Base-by-base conservation (phyloP, 305 asterid species). In the Euphrasia arctica region DNA sequence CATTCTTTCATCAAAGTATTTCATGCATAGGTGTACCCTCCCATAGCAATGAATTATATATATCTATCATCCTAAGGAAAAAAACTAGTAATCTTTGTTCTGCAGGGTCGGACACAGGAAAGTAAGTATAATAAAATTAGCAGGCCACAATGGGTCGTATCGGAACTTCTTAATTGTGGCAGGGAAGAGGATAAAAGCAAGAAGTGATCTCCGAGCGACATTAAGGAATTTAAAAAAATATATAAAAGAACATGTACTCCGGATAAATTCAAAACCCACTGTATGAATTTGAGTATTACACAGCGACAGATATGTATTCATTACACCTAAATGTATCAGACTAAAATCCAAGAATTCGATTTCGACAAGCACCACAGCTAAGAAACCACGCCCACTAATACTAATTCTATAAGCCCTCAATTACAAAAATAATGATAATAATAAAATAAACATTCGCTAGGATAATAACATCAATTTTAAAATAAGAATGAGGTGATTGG, bases 401-500 rank as follows among this genome's bases (percentile, higher is more conserved):
- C 27, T 25, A 47, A 50, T 52, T 64, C 36, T n/a, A 22, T 32
- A 50, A 43, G 49, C 25, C 45, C 61, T 12, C 34, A 48, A 64
- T 25, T 15, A 43, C 22, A 18, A 18, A 51, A 57, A 13, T 27
- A 25, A 25, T 25, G 27, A 25, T 25, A 25, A 25, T 25, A 25
- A 25, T 25, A 25, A 25, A 25, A 25, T 25, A 25, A 25, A 25
- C 56, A 11, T n/a, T 14, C 11, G 11, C 25, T 14, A 42, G 10
- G 18, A 56, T 18, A 68, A 67, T 34, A 29, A n/a, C 64, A 66
- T 42, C 32, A 65, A 48, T 49, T 54, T 25, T 0, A 25, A 25
- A 25, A 25, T 25, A 47, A 68, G 32, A 48, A 45, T 29, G 41
- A 32, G 60, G 56, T 8, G 31, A 15, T 62, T 6, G 0, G 29